A percentile compares a stretch with the other conserved stretches of the same genome.
Conservation (phyloP, 306 rosid genomes). For the Vigna radiata region DNA sequence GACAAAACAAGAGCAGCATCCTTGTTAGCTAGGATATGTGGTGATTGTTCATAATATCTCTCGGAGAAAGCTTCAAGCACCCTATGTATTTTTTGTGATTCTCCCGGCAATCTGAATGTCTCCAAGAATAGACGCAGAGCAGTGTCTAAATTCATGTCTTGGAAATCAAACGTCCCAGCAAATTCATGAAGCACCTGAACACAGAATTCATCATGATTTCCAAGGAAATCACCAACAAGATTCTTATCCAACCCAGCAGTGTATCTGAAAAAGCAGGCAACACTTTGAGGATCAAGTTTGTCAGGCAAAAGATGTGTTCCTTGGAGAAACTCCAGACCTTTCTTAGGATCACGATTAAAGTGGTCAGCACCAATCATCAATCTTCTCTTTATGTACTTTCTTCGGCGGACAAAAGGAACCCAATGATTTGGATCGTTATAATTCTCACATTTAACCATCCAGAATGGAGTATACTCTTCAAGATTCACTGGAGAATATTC, state of each 20-base stretch:
- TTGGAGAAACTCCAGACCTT: conserved; percentile 97
- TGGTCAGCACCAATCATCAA: conserved; percentile 99
- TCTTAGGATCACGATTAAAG: conserved; percentile 98
- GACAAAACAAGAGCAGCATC: conserved; percentile 96
- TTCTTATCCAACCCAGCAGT: conserved; percentile 99
- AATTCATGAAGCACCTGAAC: conserved; percentile 99
- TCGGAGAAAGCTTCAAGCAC: conserved; percentile 99
- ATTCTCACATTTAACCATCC: conserved; percentile 96
- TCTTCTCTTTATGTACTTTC: conserved; percentile 93
- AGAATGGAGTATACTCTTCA: conserved; percentile 91
- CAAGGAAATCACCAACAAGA: conserved; percentile 96
- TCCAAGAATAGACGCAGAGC: conserved; percentile 94
- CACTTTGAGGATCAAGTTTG: conserved; percentile 99
- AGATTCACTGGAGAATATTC: conserved; percentile 71
- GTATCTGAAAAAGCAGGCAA: conserved; percentile 98
- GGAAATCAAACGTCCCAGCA: conserved; percentile 98
- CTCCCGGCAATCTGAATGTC: conserved; percentile 96
- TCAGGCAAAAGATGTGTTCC: conserved; percentile 98
- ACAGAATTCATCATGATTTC: conserved; percentile 95
- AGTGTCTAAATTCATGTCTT: conserved; percentile 96
- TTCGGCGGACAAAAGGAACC: conserved; percentile 90
- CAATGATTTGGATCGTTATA: conserved; percentile 86
- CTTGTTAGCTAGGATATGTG: conserved; percentile 86
- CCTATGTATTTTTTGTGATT: conserved; percentile 97
- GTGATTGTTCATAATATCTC: conserved; percentile 96